phyloP scores from a whole-genome alignment of 805 yeast genomes.

The Lipomyces spencermartinsiae region DNA sequence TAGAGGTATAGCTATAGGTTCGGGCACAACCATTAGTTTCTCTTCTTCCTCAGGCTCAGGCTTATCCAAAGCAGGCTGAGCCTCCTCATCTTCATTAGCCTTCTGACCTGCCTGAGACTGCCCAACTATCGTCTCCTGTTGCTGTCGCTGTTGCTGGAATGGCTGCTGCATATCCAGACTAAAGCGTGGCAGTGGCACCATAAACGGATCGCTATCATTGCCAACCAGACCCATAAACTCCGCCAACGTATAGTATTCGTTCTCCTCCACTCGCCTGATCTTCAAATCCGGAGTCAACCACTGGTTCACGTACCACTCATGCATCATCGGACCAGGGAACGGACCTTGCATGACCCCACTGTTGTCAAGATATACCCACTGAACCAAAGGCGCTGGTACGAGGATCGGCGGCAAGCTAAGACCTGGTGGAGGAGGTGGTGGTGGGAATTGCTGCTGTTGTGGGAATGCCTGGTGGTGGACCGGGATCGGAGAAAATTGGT shows the following conservation, averaged over 20 bases:
- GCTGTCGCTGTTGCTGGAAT: constrained; percentile 9
- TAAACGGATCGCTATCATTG: constrained; percentile 65
- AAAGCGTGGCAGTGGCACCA: constrained; percentile 57
- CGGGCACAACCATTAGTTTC: constrained; percentile 7
- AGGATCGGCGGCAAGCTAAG: constrained; percentile 30
- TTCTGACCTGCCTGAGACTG: constrained; percentile 2
- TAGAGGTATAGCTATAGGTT: constrained; percentile 4
- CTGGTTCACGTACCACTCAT: constrained; percentile 70
- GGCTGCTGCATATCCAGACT: constrained; percentile 11
- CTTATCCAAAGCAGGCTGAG: constrained; percentile 10
- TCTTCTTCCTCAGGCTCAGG: constrained; percentile 9
- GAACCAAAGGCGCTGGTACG: constrained; percentile 26
- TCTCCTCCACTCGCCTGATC: constrained; percentile 66
- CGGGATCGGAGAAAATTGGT: constrained; percentile 1
- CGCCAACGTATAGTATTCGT: constrained; percentile 56
- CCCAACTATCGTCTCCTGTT: neutral
- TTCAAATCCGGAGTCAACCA: constrained; percentile 62
- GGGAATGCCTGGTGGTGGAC: constrained; percentile 30
- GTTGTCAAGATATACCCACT: constrained; percentile 78
- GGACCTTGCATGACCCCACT: constrained; percentile 80
- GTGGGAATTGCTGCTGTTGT: constrained; percentile 23
- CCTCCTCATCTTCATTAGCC: constrained; percentile 9
- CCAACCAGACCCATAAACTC: constrained; percentile 58
- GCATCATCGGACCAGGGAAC: constrained; percentile 75
- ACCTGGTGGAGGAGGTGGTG: constrained; percentile 27